Base-by-base conservation (phyloP, 371 early-diverging fungal species). In the Mucor velutinosus region DNA sequence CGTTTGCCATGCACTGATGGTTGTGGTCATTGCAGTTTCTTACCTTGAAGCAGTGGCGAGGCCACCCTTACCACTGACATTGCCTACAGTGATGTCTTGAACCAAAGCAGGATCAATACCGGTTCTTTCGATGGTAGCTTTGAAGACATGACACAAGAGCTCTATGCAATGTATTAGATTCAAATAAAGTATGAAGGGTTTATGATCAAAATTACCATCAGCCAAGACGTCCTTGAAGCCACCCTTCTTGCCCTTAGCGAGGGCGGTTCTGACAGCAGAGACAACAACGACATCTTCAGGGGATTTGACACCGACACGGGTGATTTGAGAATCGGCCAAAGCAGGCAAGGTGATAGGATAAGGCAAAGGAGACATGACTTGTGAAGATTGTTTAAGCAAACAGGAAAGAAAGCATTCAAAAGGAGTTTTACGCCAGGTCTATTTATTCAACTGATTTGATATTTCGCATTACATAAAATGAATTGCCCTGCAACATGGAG, bases 31-130 rank as follows among this genome's bases (percentile, higher is more conserved):
- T 15, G 17, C 4, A 5, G 2, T 41, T 15, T 41, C 41, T 41
- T 41, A 41, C 41, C 99, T 89, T 25, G 73, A 57, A 39, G 69
- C 60, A 30, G 94, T 96, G 64, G 97, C 99, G 65, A 97, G 97
- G 60, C 95, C 97, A 66, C 95, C 96, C 59, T 95, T 92, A 67
- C 94, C 92, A 71, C 94, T 86, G 57, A 97, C 97, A 77, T 93
- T 98, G 60, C 99, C 99, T 37, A 98, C 98, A 77, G 92, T 91
- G 66, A 99, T 93, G 76, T 99, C 99, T 63, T 98, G 88, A 60
- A 99, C 94, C 27, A 95, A 75, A 29, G 87, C 82, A 53, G 97
- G 95, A 73, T 98, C 94, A 67, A 99, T 89, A 64, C 90, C 90
- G 61, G 93, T 90, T 72, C 89, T 87, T 30, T 92, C 90, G 57